These are phyloP conservation scores for Emydomyces testavorans DNA, from an alignment of 2,329 filamentous ascomycete species.

Conservation along the genomic window DNA sequence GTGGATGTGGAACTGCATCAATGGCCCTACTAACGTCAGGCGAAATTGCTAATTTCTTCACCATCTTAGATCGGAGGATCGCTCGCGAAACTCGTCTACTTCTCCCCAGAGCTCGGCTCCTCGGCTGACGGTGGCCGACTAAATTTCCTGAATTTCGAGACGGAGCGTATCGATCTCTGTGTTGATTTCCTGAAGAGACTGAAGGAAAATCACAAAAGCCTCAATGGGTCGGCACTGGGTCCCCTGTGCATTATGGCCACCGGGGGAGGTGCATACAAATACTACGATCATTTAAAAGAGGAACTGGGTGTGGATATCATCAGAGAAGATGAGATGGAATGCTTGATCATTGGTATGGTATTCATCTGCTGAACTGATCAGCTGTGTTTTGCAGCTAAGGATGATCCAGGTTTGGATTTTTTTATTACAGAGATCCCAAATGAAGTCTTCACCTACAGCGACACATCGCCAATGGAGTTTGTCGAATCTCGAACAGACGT, in stretches of 20 bases:
- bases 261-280: slow-evolving; percentile 91
- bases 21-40: no score
- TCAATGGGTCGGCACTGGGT: slow-evolving; percentile 57
- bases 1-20: no score
- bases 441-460: slow-evolving; percentile 95
- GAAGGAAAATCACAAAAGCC: slow-evolving; percentile 65
- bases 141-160: slow-evolving; percentile 95
- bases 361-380: neutral
- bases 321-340: slow-evolving; percentile 97
- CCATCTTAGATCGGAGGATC: slow-evolving; percentile 73
- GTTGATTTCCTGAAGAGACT: slow-evolving; percentile 82
- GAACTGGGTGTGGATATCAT: slow-evolving; percentile 77
- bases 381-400: slow-evolving; percentile 9
- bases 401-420: slow-evolving; percentile 68
- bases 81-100: slow-evolving; percentile 92
- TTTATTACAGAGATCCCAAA: slow-evolving; percentile 96
- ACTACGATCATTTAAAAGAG: slow-evolving; percentile 79
- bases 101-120: slow-evolving; percentile 74
- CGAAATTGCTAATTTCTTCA: neutral
- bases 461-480: slow-evolving; percentile 82
- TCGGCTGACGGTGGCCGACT: slow-evolving; percentile 74
- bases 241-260: slow-evolving; percentile 91
- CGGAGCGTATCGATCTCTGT: slow-evolving; percentile 83
- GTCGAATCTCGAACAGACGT: slow-evolving; percentile 65
- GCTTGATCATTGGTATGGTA: slow-evolving; percentile 71